Base-by-base conservation (phyloP, 169 alveolate species). In the Plasmodium billcollinsi region DNA sequence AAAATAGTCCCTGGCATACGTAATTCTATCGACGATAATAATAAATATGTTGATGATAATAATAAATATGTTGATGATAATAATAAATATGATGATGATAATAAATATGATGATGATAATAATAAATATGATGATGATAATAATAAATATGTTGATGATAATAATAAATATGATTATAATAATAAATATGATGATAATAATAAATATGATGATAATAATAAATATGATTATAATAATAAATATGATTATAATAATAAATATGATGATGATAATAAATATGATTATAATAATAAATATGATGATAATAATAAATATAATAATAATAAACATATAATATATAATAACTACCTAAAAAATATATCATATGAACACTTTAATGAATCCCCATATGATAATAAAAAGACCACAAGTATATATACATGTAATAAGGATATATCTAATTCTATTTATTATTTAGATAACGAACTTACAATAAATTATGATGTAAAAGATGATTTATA, bases 401-500 rank as follows among this genome's bases (percentile, higher is more conserved):
- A 67, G 45, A 15, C 1, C 6, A 12, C 3, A 14, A 0, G 6
- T 3, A 21, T 8, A 2, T 8, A 11, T n/a, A 21, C 7, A 2
- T 8, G 5, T n/a, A 45, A 7, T 21, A 20, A 21, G 6, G 8
- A 78, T 43, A 45, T 59, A 33, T 6, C 61, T 7, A 83, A 83
- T 49, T 83, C 91, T 49, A 63, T 83, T 24, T 83, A 83, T 59
- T 83, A 70, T 29, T 74, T 83, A 24, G 56, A 33, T 50, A 50
- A 52, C 0, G 91, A 83, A 61, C 91, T 83, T 21, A 50, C 47
- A 5, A 70, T 83, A 24, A 29, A 43, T 20, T 70, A 21, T 20
- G 59, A 83, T 18, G 43, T 65, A 11, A 52, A 24, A 11, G 67
- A 61, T 56, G 91, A 70, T 62, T 18, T 33, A 15, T 83, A 70